phyloP scores from a whole-genome alignment of 2,329 filamentous ascomycete genomes.

The Aureobasidium namibiae region DNA sequence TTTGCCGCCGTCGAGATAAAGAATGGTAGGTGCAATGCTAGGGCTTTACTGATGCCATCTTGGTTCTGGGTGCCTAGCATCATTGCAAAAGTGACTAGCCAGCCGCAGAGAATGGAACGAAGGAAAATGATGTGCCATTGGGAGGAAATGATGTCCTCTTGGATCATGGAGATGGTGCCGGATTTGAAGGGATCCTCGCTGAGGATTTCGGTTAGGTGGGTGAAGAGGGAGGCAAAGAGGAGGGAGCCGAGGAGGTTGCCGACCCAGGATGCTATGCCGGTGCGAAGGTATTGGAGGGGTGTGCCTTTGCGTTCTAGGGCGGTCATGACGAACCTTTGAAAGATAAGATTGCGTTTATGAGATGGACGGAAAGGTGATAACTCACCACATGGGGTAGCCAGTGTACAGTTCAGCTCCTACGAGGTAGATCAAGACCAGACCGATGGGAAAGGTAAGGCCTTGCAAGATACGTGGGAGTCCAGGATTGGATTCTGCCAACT shows the following conservation, averaged over 20 bases:
- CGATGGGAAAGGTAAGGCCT: slow-evolving; percentile 21
- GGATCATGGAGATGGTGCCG: slow-evolving; percentile 19
- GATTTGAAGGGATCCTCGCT: slow-evolving; percentile 18
- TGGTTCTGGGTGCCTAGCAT: slow-evolving; percentile 23
- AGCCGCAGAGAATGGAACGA: slow-evolving; percentile 22
- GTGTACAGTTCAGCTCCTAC: slow-evolving; percentile 25
- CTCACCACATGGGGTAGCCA: slow-evolving; percentile 24
- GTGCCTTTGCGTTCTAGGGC: slow-evolving; percentile 19
- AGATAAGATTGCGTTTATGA: background rate
- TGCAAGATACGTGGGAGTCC: slow-evolving; percentile 20
- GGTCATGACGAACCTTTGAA: slow-evolving; percentile 17
- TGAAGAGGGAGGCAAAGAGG: slow-evolving; percentile 16
- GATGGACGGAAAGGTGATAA: background rate
- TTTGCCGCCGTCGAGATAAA: slow-evolving; percentile 21
- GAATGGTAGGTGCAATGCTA: slow-evolving; percentile 22
- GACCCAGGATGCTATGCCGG: slow-evolving; percentile 16
- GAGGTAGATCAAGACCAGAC: slow-evolving; percentile 23
- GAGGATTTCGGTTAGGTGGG: slow-evolving; percentile 17
- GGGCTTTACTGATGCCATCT: slow-evolving; percentile 24
- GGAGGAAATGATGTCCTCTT: slow-evolving; percentile 19
- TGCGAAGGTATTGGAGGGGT: slow-evolving; percentile 17
- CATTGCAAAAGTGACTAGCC: slow-evolving; percentile 21
- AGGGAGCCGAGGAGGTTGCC: slow-evolving; percentile 21
- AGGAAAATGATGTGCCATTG: slow-evolving; percentile 22
- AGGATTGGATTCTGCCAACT: slow-evolving; percentile 16